A percentile compares a stretch with the other conserved stretches of the same genome.
phyloP scores from a whole-genome alignment of 164 flowering plant genomes.

The Malania oleifera region DNA sequence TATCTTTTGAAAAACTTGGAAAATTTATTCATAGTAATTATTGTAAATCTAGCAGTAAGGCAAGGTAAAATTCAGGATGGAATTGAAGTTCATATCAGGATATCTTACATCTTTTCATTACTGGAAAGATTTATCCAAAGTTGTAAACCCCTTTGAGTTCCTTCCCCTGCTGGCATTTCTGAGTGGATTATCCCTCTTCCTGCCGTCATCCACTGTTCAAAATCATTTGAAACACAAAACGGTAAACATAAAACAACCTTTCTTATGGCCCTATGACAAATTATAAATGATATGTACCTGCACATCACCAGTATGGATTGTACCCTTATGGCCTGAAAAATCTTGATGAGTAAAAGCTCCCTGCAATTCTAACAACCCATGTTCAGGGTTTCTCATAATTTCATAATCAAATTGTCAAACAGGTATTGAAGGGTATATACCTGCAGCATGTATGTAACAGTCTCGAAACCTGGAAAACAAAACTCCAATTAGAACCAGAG shows the following conservation, averaged over 20 bases:
- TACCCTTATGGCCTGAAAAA: conserved; percentile 82
- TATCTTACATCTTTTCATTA: conserved; percentile 76
- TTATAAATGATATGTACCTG: conserved; percentile 41
- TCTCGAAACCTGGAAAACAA: conserved; percentile 63
- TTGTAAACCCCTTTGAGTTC: conserved; percentile 61
- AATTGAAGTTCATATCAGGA: too few relatives aligned
- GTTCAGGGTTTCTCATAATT: neutral
- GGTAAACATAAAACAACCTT: too few relatives aligned
- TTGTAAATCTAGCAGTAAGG: too few relatives aligned
- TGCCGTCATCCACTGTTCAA: conserved; percentile 90
- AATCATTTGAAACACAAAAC: neutral
- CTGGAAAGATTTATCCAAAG: conserved; percentile 91
- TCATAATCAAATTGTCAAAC: neutral
- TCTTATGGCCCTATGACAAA: too few relatives aligned
- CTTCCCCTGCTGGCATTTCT: conserved; percentile 88
- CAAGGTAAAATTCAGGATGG: too few relatives aligned
- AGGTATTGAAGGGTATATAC: conserved; percentile 19
- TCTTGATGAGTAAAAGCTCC: conserved; percentile 89
- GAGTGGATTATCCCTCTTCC: conserved; percentile 91
- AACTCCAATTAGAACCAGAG: neutral
- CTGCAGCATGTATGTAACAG: conserved; percentile 85
- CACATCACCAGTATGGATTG: conserved; percentile 72
- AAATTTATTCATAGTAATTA: too few relatives aligned
- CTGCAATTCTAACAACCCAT: conserved; percentile 19
- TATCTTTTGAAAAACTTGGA: too few relatives aligned